These are phyloP conservation scores for Lasiosphaeria miniovina DNA, from an alignment of 495 filamentous ascomycete genomes.

Conservation along the genomic window DNA sequence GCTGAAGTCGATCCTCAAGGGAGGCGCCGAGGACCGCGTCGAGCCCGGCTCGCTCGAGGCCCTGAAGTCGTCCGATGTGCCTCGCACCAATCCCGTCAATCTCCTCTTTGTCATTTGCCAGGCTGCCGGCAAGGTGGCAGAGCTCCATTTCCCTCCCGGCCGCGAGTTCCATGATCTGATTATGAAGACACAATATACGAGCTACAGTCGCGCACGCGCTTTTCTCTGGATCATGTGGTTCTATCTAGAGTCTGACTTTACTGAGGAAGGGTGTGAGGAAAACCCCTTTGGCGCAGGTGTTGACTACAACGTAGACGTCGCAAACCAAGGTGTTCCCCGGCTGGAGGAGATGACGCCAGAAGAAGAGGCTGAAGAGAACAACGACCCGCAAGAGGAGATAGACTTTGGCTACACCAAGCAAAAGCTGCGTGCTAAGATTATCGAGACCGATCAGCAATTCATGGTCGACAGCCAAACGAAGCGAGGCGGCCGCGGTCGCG, in stretches of 20 bases:
- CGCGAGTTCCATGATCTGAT: slow-evolving; percentile 95
- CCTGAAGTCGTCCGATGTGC: slow-evolving; percentile 62
- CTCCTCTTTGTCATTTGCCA: slow-evolving; percentile 93
- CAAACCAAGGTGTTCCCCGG: slow-evolving; percentile 75
- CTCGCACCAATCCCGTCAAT: slow-evolving; percentile 95
- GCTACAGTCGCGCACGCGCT: slow-evolving; percentile 76
- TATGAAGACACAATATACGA: slow-evolving; percentile 82
- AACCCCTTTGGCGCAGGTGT: slow-evolving; percentile 88
- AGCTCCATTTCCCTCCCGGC: slow-evolving; percentile 80
- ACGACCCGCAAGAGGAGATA: slow-evolving; percentile 82
- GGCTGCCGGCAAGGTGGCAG: slow-evolving; percentile 86
- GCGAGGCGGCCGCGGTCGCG: slow-evolving; percentile 24
- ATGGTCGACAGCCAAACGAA: slow-evolving; percentile 49
- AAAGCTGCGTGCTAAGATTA: slow-evolving; percentile 74
- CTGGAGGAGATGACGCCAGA: slow-evolving; percentile 75
- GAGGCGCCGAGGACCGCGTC: slow-evolving; percentile 86
- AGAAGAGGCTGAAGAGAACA: slow-evolving; percentile 77
- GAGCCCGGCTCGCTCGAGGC: slow-evolving; percentile 85
- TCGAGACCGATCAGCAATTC: slow-evolving; percentile 51
- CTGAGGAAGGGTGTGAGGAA: slow-evolving; percentile 70
- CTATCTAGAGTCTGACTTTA: slow-evolving; percentile 96
- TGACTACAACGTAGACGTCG: slow-evolving; percentile 56
- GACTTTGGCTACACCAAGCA: slow-evolving; percentile 85
- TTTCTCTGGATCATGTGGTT: slow-evolving; percentile 99
- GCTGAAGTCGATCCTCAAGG: slow-evolving; percentile 95